phyloP scores from a whole-genome alignment of 345 rosid species.

The Rhizophora mangle region DNA sequence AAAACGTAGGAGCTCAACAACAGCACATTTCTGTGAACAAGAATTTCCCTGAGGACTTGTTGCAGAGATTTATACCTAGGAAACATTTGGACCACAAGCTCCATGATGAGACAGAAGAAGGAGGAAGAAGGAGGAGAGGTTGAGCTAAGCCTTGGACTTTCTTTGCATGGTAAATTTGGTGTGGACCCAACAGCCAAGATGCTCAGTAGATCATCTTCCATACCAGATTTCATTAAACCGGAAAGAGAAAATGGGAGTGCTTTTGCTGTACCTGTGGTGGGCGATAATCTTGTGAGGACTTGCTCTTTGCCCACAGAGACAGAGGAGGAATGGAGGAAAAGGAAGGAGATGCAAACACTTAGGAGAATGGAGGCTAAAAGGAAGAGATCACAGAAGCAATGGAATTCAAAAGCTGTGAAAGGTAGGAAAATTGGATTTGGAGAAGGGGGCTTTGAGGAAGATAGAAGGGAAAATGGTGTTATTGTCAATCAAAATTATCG shows the following conservation, averaged over 20 bases:
- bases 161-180: slow-evolving; percentile 77
- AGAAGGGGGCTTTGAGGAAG: slow-evolving; percentile 33
- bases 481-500: background rate
- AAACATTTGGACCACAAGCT: slow-evolving; percentile 20
- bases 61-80: slow-evolving; percentile 38
- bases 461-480: slow-evolving; percentile 16
- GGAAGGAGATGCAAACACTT: slow-evolving; percentile 58
- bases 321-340: slow-evolving; percentile 69
- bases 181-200: slow-evolving; percentile 58
- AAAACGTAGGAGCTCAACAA: slow-evolving; percentile 26
- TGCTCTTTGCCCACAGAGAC: slow-evolving; percentile 63
- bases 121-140: slow-evolving; percentile 41
- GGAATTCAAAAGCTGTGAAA: slow-evolving; percentile 33
- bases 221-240: slow-evolving; percentile 49
- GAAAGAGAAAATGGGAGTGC: slow-evolving; percentile 14
- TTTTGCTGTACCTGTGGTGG: slow-evolving; percentile 19
- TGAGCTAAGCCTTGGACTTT: slow-evolving; percentile 73
- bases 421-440: slow-evolving; percentile 19
- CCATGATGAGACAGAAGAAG: slow-evolving; percentile 15
- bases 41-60: slow-evolving; percentile 32
- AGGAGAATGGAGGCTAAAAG: slow-evolving; percentile 79
- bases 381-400: slow-evolving; percentile 68
- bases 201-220: slow-evolving; percentile 55
- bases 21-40: background rate
- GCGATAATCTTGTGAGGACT: slow-evolving; percentile 42